These are phyloP conservation scores for Coemansia sp. DNA, from an alignment of 192 early-diverging fungal species.

Conservation along the genomic window DNA sequence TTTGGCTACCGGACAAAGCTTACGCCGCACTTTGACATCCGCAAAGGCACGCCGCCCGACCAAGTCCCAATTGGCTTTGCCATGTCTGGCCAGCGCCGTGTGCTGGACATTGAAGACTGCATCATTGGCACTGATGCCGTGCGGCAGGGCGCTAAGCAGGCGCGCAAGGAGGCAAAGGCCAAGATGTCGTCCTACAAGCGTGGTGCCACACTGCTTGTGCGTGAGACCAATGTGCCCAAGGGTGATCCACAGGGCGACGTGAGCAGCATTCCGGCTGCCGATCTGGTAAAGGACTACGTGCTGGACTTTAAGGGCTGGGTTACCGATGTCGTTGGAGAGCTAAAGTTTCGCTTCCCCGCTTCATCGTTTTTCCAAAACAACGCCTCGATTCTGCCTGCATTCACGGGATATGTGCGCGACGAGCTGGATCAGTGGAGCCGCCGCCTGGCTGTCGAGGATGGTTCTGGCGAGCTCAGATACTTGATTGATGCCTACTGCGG, in stretches of 20 bases:
- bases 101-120: slow-evolving; percentile 69
- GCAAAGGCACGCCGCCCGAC: slow-evolving; percentile 46
- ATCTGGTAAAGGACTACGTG: slow-evolving; percentile 54
- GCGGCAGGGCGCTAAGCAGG: slow-evolving; percentile 52
- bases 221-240: slow-evolving; percentile 56
- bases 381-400: slow-evolving; percentile 61
- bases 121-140: slow-evolving; percentile 63
- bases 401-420: slow-evolving; percentile 62
- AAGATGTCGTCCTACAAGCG: slow-evolving; percentile 59
- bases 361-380: slow-evolving; percentile 73
- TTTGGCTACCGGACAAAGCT: slow-evolving; percentile 68
- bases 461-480: slow-evolving; percentile 43
- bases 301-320: slow-evolving; percentile 58
- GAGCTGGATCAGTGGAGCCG: slow-evolving; percentile 53
- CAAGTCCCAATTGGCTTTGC: slow-evolving; percentile 59
- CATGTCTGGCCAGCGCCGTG: slow-evolving; percentile 56
- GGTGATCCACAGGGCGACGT: slow-evolving; percentile 13
- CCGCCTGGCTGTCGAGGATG: slow-evolving; percentile 1
- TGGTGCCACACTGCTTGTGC: slow-evolving; percentile 59
- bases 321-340: slow-evolving; percentile 57
- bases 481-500: slow-evolving; percentile 76
- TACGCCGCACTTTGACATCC: slow-evolving; percentile 63
- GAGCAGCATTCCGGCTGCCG: slow-evolving; percentile 18
- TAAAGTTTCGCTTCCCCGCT: slow-evolving; percentile 63
- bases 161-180: slow-evolving; percentile 48